phyloP scores from a whole-genome alignment of 768 basidiomycete species.

The Tulasnella sp. region DNA sequence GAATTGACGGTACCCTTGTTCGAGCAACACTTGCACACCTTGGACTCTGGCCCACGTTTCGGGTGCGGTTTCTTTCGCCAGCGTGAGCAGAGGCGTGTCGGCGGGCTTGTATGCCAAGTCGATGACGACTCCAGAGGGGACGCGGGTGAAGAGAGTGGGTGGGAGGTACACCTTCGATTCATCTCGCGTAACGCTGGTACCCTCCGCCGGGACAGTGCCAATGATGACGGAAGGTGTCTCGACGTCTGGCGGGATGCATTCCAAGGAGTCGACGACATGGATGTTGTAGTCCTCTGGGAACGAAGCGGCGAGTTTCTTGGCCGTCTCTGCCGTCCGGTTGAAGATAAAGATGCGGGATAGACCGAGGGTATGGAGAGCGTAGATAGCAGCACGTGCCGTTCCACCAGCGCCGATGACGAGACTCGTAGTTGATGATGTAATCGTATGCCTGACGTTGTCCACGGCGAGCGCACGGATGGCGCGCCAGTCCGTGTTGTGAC shows the following conservation, averaged over 20 bases:
- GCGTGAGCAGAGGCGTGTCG: constrained; percentile 60
- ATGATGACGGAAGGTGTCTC: constrained; percentile 52
- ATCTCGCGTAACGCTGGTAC: constrained; percentile 35
- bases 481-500: constrained; percentile 95
- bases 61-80: constrained; percentile 41
- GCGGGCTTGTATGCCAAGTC: constrained; percentile 94
- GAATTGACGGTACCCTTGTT: constrained; percentile 83
- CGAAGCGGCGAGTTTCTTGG: constrained; percentile 47
- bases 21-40: constrained; percentile 73
- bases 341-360: constrained; percentile 65
- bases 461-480: constrained; percentile 54
- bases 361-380: constrained; percentile 63
- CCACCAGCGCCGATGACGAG: constrained; percentile 94
- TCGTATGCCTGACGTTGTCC: constrained; percentile 21
- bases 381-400: constrained; percentile 87
- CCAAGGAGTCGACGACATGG: constrained; percentile 46
- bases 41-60: constrained; percentile 51
- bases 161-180: constrained; percentile 39
- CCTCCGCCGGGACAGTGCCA: constrained; percentile 72
- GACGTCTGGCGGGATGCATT: constrained; percentile 34
- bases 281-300: constrained; percentile 57
- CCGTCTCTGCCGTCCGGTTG: constrained; percentile 73
- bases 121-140: constrained; percentile 59
- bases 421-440: constrained; percentile 34
- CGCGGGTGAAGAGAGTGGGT: constrained; percentile 40